These are phyloP conservation scores for Mycena leptocephala DNA, from an alignment of 768 basidiomycete species.

Conservation along the genomic window DNA sequence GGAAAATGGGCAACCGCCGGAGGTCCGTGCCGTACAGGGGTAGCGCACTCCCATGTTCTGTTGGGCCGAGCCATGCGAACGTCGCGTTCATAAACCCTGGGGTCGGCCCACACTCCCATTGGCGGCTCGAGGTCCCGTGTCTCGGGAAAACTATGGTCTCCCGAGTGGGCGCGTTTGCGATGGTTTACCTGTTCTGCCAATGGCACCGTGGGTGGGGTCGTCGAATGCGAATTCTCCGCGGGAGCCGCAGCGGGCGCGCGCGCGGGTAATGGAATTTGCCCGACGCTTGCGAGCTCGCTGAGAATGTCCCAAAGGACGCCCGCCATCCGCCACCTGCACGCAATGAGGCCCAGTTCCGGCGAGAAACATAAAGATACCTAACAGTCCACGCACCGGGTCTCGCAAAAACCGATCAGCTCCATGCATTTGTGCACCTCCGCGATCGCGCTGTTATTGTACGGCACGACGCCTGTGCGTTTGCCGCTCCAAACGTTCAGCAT, in stretches of 20 bases:
- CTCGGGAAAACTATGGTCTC: not conserved
- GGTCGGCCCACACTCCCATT: not conserved
- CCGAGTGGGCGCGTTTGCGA: not conserved
- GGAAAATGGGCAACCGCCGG: conserved; percentile 55
- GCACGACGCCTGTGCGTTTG: conserved; percentile 60
- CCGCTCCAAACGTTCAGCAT: conserved; percentile 79
- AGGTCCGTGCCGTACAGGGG: conserved; percentile 63
- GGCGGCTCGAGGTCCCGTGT: not conserved
- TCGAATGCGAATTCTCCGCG: not conserved
- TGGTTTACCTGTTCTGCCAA: too few relatives aligned
- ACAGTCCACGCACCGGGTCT: too few relatives aligned
- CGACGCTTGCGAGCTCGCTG: conserved; percentile 17
- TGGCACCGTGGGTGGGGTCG: not conserved
- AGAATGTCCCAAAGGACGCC: conserved; percentile 55
- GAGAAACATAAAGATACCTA: too few relatives aligned
- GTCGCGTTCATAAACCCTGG: not conserved
- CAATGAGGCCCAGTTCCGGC: too few relatives aligned
- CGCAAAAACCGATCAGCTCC: conserved; percentile 61
- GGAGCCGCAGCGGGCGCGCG: not conserved
- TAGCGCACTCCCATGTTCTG: conserved; percentile 43
- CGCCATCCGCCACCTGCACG: conserved; percentile 60
- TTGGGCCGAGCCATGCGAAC: conserved; percentile 14
- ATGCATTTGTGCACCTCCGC: conserved; percentile 74
- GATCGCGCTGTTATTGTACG: conserved; percentile 67
- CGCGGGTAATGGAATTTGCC: not conserved